Evolutionary conservation across 2,329 filamentous ascomycete genomes (phyloP), one percentile per base, ranked within the genome.

Genomic region (Rhynchosporium agropyri): DNA sequence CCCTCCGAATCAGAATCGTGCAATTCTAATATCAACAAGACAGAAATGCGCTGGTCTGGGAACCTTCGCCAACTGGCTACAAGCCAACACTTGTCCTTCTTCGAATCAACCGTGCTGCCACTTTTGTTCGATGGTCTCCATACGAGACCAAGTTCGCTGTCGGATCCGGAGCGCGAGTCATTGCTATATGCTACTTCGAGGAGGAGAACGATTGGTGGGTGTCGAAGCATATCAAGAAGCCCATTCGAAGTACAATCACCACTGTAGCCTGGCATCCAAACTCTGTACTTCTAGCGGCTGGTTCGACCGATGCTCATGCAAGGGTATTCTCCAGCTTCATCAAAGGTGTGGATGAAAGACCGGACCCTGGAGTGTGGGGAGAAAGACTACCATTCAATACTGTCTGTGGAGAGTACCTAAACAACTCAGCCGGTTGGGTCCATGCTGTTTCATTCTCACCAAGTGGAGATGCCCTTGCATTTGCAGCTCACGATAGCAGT

Each of bases 151-250:
- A 99, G 79, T 99, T 99, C 76, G 95, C 95, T 60, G 95, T 98
- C 31, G 95, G 95, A 65, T 97, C 93, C 33, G 95, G 95, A 66
- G 95, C 97, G 71, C 89, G 95, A 67, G 90, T 97, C 68, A 97
- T 99, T 73, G 92, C 95, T 46, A 85, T 98, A 71, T 99, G 95
- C 83, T 98, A 98, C 81, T 99, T 99, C 72, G 95, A 99, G 75
- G 91, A 97, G 76, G 95, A 99, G 78, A 97, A 99, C 78, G 93
- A 99, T 81, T 99, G 95, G 95, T 99, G 95, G 95, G 94, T 99
- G 48, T 97, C 93, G 43, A 99, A 99, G 83, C 95, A 99, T 79
- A 80, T 99, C 74, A 98, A 98, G 86, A 99, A 98, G 84, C 95
- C 95, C 26, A 96, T 99, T 73, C 90, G 94, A 70, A 97, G 92